Conservation (phyloP, 1,284 basidiomycete species). For the Tilletia caries region DNA sequence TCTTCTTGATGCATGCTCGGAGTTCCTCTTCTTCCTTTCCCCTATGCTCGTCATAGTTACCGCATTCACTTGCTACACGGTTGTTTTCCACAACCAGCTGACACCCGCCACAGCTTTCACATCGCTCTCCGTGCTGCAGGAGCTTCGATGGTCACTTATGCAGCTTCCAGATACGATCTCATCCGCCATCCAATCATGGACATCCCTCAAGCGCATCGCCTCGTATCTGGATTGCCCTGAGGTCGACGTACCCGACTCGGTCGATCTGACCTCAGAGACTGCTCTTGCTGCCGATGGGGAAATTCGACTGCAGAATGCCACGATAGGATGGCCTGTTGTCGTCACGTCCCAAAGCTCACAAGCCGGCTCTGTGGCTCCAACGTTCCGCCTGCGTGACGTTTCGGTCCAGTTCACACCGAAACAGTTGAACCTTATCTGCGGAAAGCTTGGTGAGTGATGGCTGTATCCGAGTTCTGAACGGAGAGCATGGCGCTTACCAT, state of each 20-base stretch:
- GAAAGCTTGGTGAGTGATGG: constrained; percentile 14
- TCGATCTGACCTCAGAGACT: constrained; percentile 57
- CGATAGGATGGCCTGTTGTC: constrained; percentile 56
- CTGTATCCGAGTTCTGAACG: neutral
- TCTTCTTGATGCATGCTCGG: neutral
- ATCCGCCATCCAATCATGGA: constrained; percentile 61
- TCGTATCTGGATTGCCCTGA: constrained; percentile 67
- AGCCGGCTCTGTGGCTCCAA: constrained; percentile 2
- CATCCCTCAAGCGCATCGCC: constrained; percentile 75
- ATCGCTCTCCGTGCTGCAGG: constrained; percentile 34
- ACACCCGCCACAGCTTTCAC: constrained; percentile 35
- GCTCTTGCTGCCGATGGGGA: constrained; percentile 58
- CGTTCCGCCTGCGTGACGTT: constrained; percentile 34
- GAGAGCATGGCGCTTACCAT: neutral
- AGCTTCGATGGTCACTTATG: constrained; percentile 35
- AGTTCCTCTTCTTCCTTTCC: constrained; percentile 20
- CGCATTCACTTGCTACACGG: constrained; percentile 34
- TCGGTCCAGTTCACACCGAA: constrained; percentile 28
- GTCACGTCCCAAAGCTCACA: neutral
- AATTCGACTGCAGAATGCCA: constrained; percentile 66
- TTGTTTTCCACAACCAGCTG: constrained; percentile 28
- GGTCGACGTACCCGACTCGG: constrained; percentile 67
- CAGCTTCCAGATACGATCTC: constrained; percentile 34
- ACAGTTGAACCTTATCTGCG: constrained; percentile 41
- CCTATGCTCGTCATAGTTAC: constrained; percentile 29